Evolutionary conservation across 2,329 filamentous ascomycete species (phyloP).

Genomic region (Penicillium glabrum): DNA sequence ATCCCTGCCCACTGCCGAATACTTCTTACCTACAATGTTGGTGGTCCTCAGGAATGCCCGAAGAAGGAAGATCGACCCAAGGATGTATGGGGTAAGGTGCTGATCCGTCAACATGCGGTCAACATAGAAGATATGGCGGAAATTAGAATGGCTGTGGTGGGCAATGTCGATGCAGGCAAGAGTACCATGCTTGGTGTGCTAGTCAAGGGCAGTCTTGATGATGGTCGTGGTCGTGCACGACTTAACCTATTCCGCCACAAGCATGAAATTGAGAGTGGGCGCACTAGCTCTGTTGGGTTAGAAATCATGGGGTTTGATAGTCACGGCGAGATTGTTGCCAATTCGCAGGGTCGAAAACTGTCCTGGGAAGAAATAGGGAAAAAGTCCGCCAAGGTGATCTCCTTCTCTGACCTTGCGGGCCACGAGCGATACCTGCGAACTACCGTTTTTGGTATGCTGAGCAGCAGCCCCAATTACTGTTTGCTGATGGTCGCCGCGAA

Average conservation of each 20-base stretch:
- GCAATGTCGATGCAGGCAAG: conserved; percentile 97
- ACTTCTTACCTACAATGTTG: conserved; percentile 87
- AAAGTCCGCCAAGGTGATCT: conserved; percentile 91
- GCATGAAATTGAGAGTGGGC: conserved; percentile 92
- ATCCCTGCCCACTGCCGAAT: conserved; percentile 74
- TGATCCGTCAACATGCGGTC: conserved; percentile 72
- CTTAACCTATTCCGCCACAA: conserved; percentile 97
- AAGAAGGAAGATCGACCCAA: conserved; percentile 66
- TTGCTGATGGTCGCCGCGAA: conserved; percentile 98
- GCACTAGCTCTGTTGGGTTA: conserved; percentile 96
- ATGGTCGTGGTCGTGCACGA: conserved; percentile 88
- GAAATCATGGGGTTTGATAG: conserved; percentile 98
- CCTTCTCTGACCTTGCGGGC: conserved; percentile 91
- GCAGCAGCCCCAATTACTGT: conserved; percentile 95
- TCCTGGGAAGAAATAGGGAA: conserved; percentile 98
- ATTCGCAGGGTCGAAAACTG: conserved; percentile 79
- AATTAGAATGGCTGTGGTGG: conserved; percentile 93
- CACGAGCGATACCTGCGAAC: conserved; percentile 95
- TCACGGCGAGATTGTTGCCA: conserved; percentile 76
- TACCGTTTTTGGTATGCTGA: conserved; percentile 92
- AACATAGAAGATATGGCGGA: conserved; percentile 88
- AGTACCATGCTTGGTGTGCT: conserved; percentile 93
- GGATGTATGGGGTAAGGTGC: conserved; percentile 78
- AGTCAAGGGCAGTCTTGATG: conserved; percentile 92
- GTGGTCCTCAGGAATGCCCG: conserved; percentile 70